phyloP scores from a whole-genome alignment of 148 eudicot species.

The Suaeda aralocaspica region DNA sequence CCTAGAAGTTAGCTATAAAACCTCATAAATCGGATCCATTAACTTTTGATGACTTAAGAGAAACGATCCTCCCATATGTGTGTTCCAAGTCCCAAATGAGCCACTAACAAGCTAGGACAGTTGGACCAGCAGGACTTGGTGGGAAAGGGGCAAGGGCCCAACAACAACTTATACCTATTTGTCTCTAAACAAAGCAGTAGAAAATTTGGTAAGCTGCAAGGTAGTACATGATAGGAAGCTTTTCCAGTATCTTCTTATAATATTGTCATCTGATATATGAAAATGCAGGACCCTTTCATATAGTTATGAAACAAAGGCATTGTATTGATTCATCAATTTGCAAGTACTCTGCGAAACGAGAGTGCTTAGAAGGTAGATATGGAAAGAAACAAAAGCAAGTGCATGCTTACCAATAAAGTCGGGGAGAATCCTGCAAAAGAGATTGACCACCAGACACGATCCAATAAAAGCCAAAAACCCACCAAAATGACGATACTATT shows the following conservation, averaged over 20 bases:
- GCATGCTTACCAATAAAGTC: slow-evolving; percentile 51
- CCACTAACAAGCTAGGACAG: background rate
- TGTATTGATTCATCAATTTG: no score
- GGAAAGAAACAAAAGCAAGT: background rate
- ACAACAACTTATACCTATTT: background rate
- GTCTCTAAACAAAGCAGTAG: slow-evolving; percentile 1
- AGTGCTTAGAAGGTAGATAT: background rate
- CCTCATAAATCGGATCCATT: background rate
- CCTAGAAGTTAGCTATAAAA: no score
- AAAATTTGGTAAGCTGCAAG: background rate
- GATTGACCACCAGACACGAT: slow-evolving; percentile 54
- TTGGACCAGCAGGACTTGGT: background rate
- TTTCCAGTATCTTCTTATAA: background rate
- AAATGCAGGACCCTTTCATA: background rate
- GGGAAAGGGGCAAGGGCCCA: background rate
- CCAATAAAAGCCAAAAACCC: slow-evolving; percentile 65
- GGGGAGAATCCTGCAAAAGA: slow-evolving; percentile 58
- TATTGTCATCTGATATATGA: background rate
- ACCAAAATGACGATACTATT: slow-evolving; percentile 58
- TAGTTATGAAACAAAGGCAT: background rate
- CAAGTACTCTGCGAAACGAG: no score
- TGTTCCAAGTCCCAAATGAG: background rate
- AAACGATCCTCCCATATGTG: no score
- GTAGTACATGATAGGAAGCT: background rate
- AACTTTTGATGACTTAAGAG: background rate